These are phyloP conservation scores for Perkinsela sp. DNA, from an alignment of 208 protist genomes.

Conservation along the genomic window DNA sequence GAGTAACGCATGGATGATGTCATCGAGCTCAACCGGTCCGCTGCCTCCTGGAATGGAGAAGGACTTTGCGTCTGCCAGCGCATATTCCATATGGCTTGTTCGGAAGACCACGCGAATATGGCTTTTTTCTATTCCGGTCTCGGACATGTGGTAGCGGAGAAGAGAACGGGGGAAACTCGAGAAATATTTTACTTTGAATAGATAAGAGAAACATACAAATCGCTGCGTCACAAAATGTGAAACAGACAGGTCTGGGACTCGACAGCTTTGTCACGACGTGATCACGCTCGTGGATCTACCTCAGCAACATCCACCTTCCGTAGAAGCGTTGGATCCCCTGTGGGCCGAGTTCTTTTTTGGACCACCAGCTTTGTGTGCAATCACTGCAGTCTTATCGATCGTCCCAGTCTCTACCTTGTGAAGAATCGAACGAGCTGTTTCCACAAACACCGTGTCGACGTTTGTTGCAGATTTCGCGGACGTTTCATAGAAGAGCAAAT, in stretches of 20 bases:
- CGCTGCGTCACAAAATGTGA: too few species aligned
- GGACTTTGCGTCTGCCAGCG: neutral
- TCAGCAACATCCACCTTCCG: too few species aligned
- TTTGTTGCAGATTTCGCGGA: slow-evolving; percentile 87
- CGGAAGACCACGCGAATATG: neutral
- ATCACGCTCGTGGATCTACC: too few species aligned
- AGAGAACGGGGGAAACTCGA: too few species aligned
- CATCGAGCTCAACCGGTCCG: neutral
- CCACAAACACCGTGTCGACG: slow-evolving; percentile 80
- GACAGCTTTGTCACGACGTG: too few species aligned
- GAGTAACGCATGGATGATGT: neutral
- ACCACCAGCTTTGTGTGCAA: slow-evolving; percentile 6
- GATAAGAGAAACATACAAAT: too few species aligned
- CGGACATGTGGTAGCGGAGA: neutral
- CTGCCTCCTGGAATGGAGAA: neutral
- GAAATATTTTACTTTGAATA: too few species aligned
- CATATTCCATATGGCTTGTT: neutral
- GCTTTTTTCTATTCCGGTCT: neutral
- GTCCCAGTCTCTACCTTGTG: slow-evolving; percentile 73
- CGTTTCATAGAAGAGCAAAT: slow-evolving; percentile 89
- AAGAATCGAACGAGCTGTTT: slow-evolving; percentile 76
- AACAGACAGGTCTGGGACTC: too few species aligned
- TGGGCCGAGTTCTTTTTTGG: too few species aligned
- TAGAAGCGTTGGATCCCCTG: too few species aligned
- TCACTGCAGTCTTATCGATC: slow-evolving; percentile 48